A percentile compares a stretch with the other conserved stretches of the same genome.
Conservation (phyloP, 306 rosid species). For the Boehmeria nivea region DNA sequence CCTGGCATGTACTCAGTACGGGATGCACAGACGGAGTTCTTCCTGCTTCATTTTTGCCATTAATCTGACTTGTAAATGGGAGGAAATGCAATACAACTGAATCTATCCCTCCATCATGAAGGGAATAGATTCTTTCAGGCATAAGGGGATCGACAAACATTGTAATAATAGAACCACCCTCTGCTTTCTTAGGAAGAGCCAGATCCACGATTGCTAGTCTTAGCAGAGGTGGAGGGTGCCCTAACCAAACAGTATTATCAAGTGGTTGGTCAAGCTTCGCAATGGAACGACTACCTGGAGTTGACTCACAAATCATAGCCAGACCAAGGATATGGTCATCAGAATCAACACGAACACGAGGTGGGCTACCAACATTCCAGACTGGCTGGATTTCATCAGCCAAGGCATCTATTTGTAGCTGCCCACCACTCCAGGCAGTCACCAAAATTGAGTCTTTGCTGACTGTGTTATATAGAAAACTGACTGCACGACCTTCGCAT, state of each 20-base stretch:
- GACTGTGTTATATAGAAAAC: slow-evolving; percentile 70
- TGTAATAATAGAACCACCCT: slow-evolving; percentile 48
- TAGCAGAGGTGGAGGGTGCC: slow-evolving; percentile 73
- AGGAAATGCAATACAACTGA: slow-evolving; percentile 91
- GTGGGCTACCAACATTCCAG: slow-evolving; percentile 70
- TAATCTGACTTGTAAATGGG: slow-evolving; percentile 78
- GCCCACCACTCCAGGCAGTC: slow-evolving; percentile 97
- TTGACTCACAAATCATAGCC: slow-evolving; percentile 93
- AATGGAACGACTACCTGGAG: slow-evolving; percentile 22
- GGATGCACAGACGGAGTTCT: slow-evolving; percentile 87
- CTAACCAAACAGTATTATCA: slow-evolving; percentile 74
- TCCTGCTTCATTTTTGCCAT: slow-evolving; percentile 63
- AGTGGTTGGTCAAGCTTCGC: slow-evolving; percentile 49
- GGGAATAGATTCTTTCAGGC: slow-evolving; percentile 75
- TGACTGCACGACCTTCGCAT: slow-evolving; percentile 79
- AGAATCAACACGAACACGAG: slow-evolving; percentile 73
- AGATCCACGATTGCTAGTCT: slow-evolving; percentile 87
- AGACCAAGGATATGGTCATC: slow-evolving; percentile 62
- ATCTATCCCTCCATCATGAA: slow-evolving; percentile 93
- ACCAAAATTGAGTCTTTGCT: slow-evolving; percentile 80
- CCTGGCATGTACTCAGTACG: slow-evolving; percentile 84
- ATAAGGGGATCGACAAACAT: slow-evolving; percentile 72
- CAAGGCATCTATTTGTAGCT: slow-evolving; percentile 83
- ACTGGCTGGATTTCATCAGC: slow-evolving; percentile 97
- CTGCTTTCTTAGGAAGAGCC: slow-evolving; percentile 65